Percentiles rank a stretch among this genome's conserved stretches.
Evolutionary conservation across 352 stramenopile species (phyloP).

Genomic region (Phytophthora chlamydospora): DNA sequence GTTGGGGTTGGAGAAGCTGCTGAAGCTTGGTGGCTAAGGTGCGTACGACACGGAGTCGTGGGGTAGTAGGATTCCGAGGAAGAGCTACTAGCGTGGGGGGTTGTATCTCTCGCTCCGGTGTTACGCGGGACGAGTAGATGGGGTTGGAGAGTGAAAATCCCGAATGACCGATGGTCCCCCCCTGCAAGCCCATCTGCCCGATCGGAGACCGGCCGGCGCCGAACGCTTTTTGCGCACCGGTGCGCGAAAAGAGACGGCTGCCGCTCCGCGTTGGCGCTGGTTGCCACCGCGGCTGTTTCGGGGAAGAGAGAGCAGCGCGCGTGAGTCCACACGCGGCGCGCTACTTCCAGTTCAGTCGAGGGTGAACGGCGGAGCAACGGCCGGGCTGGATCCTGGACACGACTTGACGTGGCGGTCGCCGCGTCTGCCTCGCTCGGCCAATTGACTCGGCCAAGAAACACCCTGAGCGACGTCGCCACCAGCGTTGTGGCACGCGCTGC

Average conservation of each 20-base stretch:
- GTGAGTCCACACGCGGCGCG: constrained; percentile 6
- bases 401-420: constrained; percentile 30
- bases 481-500: constrained; percentile 16
- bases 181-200: constrained; percentile 9
- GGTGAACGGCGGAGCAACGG: constrained; percentile 1
- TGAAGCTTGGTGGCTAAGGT: constrained; percentile 24
- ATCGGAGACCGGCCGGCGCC: constrained; percentile 2
- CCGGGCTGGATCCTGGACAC: constrained; percentile 27
- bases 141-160: constrained; percentile 45
- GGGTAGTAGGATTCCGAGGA: constrained; percentile 52
- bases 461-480: background rate
- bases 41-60: constrained; percentile 48
- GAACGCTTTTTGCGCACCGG: constrained; percentile 35
- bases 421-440: constrained; percentile 10
- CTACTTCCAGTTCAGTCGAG: constrained; percentile 9
- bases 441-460: background rate
- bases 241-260: constrained; percentile 33
- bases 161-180: constrained; percentile 44
- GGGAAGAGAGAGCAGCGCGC: constrained; percentile 8
- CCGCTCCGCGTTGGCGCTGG: constrained; percentile 7
- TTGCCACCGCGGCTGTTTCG: constrained; percentile 21
- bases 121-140: constrained; percentile 48
- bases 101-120: constrained; percentile 48
- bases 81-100: constrained; percentile 45
- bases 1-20: constrained; percentile 35